Base-by-base conservation (phyloP, 73 alveolate genomes). In the Symbiodinium pilosum region DNA sequence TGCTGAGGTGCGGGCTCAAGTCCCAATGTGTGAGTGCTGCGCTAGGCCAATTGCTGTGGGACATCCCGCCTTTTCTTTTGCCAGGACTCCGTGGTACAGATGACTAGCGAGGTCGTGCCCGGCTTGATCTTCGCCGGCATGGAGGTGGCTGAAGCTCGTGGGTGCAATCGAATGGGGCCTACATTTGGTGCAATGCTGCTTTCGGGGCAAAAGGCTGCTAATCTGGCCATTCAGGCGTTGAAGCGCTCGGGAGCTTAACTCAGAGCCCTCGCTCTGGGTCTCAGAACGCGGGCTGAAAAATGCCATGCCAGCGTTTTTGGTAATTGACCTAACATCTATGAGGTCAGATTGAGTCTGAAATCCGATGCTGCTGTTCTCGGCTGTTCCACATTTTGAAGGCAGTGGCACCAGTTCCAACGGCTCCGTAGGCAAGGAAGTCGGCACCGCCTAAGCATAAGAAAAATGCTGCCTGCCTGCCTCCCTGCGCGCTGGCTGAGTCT, bases 181-280 rank as follows among this genome's bases (percentile, higher is more conserved):
- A 93, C 99, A 11, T 93, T 93, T 41, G 99, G 99, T 30, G 99
- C 99, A 3, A 93, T 93, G 99, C 99, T 93, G 52, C 84, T 91
- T 32, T 77, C 93, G 21, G 99, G 99, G 24, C 99, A 93, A 87
- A 93, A 93, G 44, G 99, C 99, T 36, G 99, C 99, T 0, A 83
- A 83, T 26, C 75, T 93, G 84, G 99, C 99, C 30, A 83, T 93
- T 52, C 93, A 83, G 44, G 83, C 93, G 47, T 56, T 93, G 87
- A 83, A 83, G 89, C 98, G 98, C 77, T 68, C 73, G 32, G 26
- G 26, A 54, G 81, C 38, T 38, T 64, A 28, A n/a, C 81, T 64
- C 81, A 9, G 81, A 28, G 81, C 81, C 81, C 30, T 64, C 81
- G 81, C 81, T 64, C 81, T 34, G 81, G 30, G 81, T 28, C 81